Evolutionary conservation across 2,329 filamentous ascomycete species (phyloP), one percentile per base, ranked within the genome.

Genomic region (Colletotrichum simmondsii): DNA sequence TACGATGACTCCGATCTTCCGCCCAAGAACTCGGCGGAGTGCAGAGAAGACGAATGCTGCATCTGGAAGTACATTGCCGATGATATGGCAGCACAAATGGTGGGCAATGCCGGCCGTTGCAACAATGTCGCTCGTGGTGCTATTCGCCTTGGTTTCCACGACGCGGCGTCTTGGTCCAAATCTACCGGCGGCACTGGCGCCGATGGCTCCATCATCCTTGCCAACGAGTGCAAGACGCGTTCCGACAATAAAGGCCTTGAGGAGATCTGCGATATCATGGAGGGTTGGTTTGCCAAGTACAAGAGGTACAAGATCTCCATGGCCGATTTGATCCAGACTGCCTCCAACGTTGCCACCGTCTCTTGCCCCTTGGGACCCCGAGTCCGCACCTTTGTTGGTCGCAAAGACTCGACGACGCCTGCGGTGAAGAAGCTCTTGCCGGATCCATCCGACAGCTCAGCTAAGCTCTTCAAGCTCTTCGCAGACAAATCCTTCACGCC

Each of bases 311-410:
- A 78, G n/a, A 83, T 90, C 42, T 83, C 84, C 4, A 86, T 86
- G 75, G 88, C 88, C 37, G 89, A 91, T 76, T 80, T 91, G 8
- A 84, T 89, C 46, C 88, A 90, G 77, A 86, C 89, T 76, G 86
- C 86, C 2, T 81, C 82, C 80, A 87, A 80, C 69, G 82, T 88
- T 53, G 88, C 86, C 24, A 86, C 87, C 8, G 84, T 87, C 4
- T 83, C 85, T 12, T 85, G 83, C 68, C 83, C 83, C 8, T 79
- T 83, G 5, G 83, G 83, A 2, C 88, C 89, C 2, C 83, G 84
- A 22, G 83, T 89, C 19, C 81, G 83, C 64, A 86, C 87, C 1
- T 88, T 85, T 63, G 84, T 90, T 32, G 89, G 89, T 46, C 85
- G 89, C 53, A 81, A 79, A 52, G 88, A 90, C 73, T 83, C 80